These are phyloP conservation scores for Paracorniculantispora psalliotae DNA, from an alignment of 2,329 filamentous ascomycete species.

Conservation along the genomic window DNA sequence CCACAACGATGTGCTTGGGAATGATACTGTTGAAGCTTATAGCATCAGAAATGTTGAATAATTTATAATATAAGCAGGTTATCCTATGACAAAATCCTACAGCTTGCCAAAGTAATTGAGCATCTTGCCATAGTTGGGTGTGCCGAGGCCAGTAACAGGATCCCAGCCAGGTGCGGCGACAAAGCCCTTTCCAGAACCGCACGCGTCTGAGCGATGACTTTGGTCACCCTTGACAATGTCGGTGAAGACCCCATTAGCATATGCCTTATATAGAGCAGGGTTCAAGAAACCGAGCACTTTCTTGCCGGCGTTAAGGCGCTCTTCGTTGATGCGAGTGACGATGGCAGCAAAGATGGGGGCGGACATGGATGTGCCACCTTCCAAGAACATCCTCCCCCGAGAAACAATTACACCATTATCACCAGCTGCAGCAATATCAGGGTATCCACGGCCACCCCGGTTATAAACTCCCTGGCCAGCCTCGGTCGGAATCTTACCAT, in stretches of 20 bases:
- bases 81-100: background rate
- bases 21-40: too few species aligned
- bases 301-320: slow-evolving; percentile 27
- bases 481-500: slow-evolving; percentile 32
- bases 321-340: slow-evolving; percentile 17
- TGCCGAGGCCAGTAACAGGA: background rate
- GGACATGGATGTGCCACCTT: slow-evolving; percentile 12
- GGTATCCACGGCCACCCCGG: slow-evolving; percentile 36
- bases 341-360: slow-evolving; percentile 17
- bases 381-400: slow-evolving; percentile 18
- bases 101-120: background rate
- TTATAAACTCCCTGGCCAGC: slow-evolving; percentile 24
- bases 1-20: too few species aligned
- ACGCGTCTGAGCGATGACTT: background rate
- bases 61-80: too few species aligned
- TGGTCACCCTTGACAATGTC: background rate
- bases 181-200: background rate
- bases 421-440: slow-evolving; percentile 38
- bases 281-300: slow-evolving; percentile 30
- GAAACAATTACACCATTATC: slow-evolving; percentile 38
- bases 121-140: background rate
- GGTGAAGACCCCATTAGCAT: background rate
- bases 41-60: too few species aligned
- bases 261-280: slow-evolving; percentile 6
- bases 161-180: background rate